Percentiles rank a stretch among this genome's conserved stretches.
phyloP scores from a whole-genome alignment of 345 rosid genomes.

The Eucalyptus paniculata region DNA sequence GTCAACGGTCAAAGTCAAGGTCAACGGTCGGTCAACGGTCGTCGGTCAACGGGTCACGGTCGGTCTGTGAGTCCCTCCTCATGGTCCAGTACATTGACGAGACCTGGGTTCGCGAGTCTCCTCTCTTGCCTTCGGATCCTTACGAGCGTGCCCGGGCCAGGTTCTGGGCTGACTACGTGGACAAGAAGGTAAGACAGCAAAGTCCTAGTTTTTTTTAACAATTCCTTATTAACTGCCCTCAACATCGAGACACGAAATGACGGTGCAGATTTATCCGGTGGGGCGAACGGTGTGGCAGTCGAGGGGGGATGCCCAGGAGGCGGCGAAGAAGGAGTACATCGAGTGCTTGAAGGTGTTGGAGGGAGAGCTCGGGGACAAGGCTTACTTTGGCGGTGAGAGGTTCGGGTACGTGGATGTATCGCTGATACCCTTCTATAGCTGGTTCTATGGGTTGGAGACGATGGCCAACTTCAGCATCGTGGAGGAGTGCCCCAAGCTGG shows the following conservation, averaged over 20 bases:
- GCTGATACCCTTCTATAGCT: neutral
- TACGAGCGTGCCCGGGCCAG: neutral
- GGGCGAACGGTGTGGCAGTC: neutral
- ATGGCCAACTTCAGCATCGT: neutral
- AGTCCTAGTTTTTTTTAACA: neutral
- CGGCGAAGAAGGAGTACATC: neutral
- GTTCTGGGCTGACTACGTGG: constrained; percentile 5
- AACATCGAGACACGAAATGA: neutral
- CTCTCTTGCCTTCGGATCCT: neutral
- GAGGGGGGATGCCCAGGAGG: neutral
- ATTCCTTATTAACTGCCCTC: neutral
- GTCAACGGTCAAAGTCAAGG: no score
- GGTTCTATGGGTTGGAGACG: neutral
- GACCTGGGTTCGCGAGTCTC: neutral
- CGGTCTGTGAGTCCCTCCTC: neutral
- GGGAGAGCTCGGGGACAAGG: constrained; percentile 8
- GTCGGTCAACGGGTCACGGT: no score
- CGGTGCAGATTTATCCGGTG: neutral
- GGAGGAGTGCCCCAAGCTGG: constrained; percentile 5
- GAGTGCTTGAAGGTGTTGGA: neutral
- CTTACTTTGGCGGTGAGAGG: neutral
- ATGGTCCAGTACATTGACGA: constrained; percentile 1
- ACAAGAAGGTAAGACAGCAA: neutral
- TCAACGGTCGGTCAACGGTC: no score
- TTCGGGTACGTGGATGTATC: constrained; percentile 5